A percentile compares a stretch with the other conserved stretches of the same genome.
Evolutionary conservation across 2,329 filamentous ascomycete genomes (phyloP).

Genomic region (Rachicladosporium sp.): DNA sequence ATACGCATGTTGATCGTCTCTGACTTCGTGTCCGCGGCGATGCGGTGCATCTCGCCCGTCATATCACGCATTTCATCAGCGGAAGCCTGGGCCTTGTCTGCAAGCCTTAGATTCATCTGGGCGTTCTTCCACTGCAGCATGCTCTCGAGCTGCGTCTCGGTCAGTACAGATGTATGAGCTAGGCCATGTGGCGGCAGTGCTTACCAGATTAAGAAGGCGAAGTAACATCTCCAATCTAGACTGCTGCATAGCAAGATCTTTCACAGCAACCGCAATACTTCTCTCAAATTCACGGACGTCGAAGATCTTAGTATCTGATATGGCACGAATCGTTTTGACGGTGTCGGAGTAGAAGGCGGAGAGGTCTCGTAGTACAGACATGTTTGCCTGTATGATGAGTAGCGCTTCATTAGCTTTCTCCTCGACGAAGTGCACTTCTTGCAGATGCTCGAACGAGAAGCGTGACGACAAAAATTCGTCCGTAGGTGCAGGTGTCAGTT

Average conservation of each 20-base stretch:
- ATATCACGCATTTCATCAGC: conserved; percentile 22
- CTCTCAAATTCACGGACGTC: neutral
- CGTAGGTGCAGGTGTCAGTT: too few relatives aligned
- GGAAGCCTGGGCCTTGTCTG: conserved; percentile 10
- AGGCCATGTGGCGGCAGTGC: neutral
- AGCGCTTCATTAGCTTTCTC: conserved; percentile 27
- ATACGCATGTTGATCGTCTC: conserved; percentile 32
- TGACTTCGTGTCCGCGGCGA: conserved; percentile 26
- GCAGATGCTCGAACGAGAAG: conserved; percentile 22
- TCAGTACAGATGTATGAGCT: neutral
- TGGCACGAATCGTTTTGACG: neutral
- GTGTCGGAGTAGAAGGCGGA: neutral
- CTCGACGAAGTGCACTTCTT: conserved; percentile 23
- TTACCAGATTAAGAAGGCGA: conserved; percentile 5
- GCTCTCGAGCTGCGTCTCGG: conserved; percentile 15
- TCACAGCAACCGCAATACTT: neutral
- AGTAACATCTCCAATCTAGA: conserved; percentile 2
- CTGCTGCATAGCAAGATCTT: conserved; percentile 5
- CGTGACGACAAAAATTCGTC: neutral
- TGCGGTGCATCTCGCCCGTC: conserved; percentile 18
- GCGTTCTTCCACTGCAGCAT: conserved; percentile 25
- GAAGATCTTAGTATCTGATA: too few relatives aligned
- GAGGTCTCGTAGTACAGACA: conserved; percentile 16
- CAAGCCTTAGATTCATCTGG: conserved; percentile 16
- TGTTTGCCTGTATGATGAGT: conserved; percentile 22